phyloP scores from a whole-genome alignment of 106 monocot genomes.

The Dioscorea alata region DNA sequence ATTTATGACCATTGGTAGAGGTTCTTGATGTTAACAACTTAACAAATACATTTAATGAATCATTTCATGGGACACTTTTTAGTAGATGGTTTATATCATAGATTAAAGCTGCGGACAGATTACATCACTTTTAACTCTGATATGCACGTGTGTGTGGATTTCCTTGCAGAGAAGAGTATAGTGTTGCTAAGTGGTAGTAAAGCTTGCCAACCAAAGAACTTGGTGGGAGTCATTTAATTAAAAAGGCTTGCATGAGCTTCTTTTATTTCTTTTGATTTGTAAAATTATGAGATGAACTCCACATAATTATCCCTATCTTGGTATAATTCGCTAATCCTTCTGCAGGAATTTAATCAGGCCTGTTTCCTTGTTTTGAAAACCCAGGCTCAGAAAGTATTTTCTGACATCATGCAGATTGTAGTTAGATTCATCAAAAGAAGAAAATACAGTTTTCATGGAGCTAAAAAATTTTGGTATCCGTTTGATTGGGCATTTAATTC shows the following conservation, averaged over 20 bases:
- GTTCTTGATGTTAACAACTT: too few relatives aligned
- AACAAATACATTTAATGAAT: too few relatives aligned
- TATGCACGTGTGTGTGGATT: too few relatives aligned
- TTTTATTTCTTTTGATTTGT: neutral
- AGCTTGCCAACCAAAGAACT: too few relatives aligned
- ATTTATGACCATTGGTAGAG: too few relatives aligned
- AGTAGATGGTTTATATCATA: too few relatives aligned
- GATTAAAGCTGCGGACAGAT: too few relatives aligned
- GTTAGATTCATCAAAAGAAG: neutral
- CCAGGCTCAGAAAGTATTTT: conserved; percentile 26
- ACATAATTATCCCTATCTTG: neutral
- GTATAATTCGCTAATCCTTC: neutral
- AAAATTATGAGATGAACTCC: neutral
- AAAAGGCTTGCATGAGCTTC: neutral
- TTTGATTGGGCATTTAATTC: neutral
- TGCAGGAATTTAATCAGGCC: conserved; percentile 19
- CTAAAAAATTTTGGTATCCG: neutral
- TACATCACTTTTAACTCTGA: too few relatives aligned
- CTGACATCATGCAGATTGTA: too few relatives aligned
- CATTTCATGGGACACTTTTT: too few relatives aligned
- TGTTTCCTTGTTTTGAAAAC: conserved; percentile 30
- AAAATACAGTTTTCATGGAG: neutral
- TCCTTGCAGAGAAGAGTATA: too few relatives aligned
- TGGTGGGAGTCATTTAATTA: neutral
- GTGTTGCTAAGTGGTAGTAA: too few relatives aligned